Percentiles rank a stretch among this genome's conserved stretches.
Evolutionary conservation across 225 moss, liverwort and hornwort species (phyloP).

Genomic region (Sphagnum contortum): DNA sequence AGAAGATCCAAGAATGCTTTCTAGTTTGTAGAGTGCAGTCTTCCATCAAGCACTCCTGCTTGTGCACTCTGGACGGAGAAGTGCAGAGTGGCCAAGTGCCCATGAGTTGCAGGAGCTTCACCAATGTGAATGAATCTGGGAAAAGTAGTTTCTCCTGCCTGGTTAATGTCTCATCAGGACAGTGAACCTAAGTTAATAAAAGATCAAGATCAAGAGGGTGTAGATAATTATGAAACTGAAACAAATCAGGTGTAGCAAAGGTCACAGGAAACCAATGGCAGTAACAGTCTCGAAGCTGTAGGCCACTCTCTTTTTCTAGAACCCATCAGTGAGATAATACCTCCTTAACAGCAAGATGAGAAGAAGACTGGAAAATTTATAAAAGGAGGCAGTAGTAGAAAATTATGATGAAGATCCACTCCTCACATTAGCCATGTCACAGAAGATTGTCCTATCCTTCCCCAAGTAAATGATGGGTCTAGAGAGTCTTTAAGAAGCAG

Average conservation of each 20-base stretch:
- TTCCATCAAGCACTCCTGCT: too few species aligned
- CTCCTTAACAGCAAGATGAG: not conserved
- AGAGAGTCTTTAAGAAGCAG: not conserved
- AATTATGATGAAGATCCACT: too few species aligned
- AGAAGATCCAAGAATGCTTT: not conserved
- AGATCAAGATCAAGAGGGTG: slow-evolving; percentile 5
- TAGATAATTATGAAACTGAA: not conserved
- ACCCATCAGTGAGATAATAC: slow-evolving; percentile 6
- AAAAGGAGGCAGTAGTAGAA: not conserved
- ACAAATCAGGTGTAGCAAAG: not conserved
- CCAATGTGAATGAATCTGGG: too few species aligned
- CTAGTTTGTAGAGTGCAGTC: not conserved
- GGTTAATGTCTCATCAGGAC: too few species aligned
- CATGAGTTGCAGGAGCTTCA: too few species aligned
- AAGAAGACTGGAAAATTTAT: not conserved
- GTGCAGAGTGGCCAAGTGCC: too few species aligned
- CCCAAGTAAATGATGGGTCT: too few species aligned
- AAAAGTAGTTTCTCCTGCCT: too few species aligned
- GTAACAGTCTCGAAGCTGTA: not conserved
- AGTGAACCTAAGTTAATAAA: slow-evolving; percentile 3
- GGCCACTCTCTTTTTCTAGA: slow-evolving; percentile 1
- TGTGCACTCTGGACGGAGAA: too few species aligned
- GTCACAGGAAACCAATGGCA: not conserved
- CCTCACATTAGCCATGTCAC: too few species aligned
- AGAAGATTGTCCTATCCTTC: too few species aligned